phyloP scores from a whole-genome alignment of 768 basidiomycete species.

The Cyclocybe cylindracea region DNA sequence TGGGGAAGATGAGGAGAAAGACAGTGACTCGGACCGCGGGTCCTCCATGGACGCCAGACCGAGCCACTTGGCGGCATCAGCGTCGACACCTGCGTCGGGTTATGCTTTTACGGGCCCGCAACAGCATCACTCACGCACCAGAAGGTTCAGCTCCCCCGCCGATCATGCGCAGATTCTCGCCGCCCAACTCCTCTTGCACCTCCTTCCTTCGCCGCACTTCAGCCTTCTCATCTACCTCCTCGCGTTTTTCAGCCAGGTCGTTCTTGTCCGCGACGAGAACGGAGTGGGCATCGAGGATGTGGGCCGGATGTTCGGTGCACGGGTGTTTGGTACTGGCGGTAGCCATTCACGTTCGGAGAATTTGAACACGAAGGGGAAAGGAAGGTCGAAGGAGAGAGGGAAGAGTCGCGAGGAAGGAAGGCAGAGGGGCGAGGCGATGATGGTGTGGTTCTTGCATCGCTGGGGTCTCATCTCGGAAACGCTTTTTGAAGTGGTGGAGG shows the following conservation, averaged over 20 bases:
- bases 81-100: too few relatives aligned
- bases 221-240: conserved; percentile 45
- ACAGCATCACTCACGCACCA: too few relatives aligned
- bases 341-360: not conserved
- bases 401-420: not conserved
- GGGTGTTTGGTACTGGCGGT: conserved; percentile 30
- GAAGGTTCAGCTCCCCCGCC: not conserved
- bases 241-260: conserved; percentile 44
- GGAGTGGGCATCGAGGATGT: conserved; percentile 32
- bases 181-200: conserved; percentile 38
- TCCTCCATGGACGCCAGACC: too few relatives aligned
- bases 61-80: too few relatives aligned
- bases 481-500: conserved; percentile 27
- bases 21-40: not conserved
- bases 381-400: not conserved
- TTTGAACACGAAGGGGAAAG: not conserved
- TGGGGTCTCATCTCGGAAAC: conserved; percentile 34
- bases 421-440: conserved; percentile 25
- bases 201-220: conserved; percentile 44
- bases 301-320: conserved; percentile 32
- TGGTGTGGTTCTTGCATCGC: conserved; percentile 35
- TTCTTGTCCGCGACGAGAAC: conserved; percentile 33
- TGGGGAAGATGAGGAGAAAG: conserved; percentile 14
- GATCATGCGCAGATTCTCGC: conserved; percentile 25
- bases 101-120: too few relatives aligned